Conservation (phyloP, 129 eudicot genomes). For the Oenanthe sinensis region DNA sequence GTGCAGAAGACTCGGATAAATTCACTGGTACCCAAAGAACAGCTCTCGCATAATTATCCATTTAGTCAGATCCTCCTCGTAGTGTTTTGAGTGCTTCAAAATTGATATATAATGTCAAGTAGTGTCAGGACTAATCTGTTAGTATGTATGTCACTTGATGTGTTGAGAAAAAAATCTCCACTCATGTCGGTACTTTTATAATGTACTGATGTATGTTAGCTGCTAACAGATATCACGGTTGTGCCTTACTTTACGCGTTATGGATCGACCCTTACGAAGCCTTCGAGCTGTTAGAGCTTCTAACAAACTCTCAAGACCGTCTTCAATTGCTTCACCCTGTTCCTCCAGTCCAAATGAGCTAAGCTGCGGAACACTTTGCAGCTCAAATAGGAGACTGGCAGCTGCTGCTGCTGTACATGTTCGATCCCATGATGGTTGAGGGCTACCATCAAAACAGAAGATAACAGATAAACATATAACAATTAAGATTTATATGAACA, state of each 20-base stretch:
- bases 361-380: conserved; percentile 51
- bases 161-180: conserved; percentile 11
- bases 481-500: not conserved
- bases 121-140: not conserved
- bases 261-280: conserved; percentile 85
- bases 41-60: not conserved
- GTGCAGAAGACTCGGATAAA: not conserved
- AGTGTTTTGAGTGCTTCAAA: not conserved
- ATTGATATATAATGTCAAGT: not conserved
- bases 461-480: not conserved
- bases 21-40: not conserved
- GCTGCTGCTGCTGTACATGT: conserved; percentile 99
- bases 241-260: conserved; percentile 57
- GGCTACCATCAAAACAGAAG: conserved; percentile 36
- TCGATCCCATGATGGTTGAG: conserved; percentile 98
- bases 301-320: conserved; percentile 51
- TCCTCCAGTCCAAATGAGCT: conserved; percentile 49
- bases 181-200: not conserved
- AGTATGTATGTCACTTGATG: not conserved
- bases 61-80: not conserved
- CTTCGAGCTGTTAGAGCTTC: conserved; percentile 72
- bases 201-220: not conserved
- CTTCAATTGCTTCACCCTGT: conserved; percentile 65
- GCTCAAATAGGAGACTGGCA: conserved; percentile 65
- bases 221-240: conserved; percentile 40